Evolutionary conservation across 345 rosid genomes (phyloP), one percentile per base, ranked within the genome.

Genomic region (Streptanthus diversifolius): DNA sequence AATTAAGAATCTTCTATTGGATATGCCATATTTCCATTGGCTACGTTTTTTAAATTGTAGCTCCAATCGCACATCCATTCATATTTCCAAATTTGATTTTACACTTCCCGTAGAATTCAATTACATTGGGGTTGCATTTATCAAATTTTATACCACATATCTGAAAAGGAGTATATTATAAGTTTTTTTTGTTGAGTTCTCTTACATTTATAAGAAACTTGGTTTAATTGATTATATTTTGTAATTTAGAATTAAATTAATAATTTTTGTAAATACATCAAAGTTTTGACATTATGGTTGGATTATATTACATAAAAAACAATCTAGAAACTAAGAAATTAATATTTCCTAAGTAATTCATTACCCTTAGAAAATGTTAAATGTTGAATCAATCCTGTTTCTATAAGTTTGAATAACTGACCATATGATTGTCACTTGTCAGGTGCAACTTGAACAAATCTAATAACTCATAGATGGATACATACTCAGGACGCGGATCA

Each of bases 391-490:
- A 61, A 37, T 60, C 21, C 4, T 22, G 27, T 18, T 24, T 19
- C 5, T 37, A 47, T 27, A 48, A 4, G 33, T 5, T 49, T 24
- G 8, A 51, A 55, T 56, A 53, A 60, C 30, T 27, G 8, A 55
- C 24, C 32, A 64, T 36, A 49, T 49, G 21, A 58, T 13, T 4
- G 8, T 60, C 63, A 61, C 41, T 55, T 14, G 53, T 81, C 80
- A 83, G 80, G 57, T 88, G 86, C 71, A 80, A 72, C 75, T 73
- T 83, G 79, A 89, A 66, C 25, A 65, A 72, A 76, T 77, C 81
- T 37, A 86, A 83, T 36, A 86, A 65, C 27, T 59, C 62, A 71
- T 79, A 81, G 21, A 86, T 63, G 11, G 51, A 62, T 35, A 59
- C 73, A 37, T 59, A 77, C 35, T 74, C 82, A 51, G 59, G 71